Evolutionary conservation across 441 rosid genomes (phyloP), one percentile per base, ranked within the genome.

Genomic region (Dalechampia spathulata): DNA sequence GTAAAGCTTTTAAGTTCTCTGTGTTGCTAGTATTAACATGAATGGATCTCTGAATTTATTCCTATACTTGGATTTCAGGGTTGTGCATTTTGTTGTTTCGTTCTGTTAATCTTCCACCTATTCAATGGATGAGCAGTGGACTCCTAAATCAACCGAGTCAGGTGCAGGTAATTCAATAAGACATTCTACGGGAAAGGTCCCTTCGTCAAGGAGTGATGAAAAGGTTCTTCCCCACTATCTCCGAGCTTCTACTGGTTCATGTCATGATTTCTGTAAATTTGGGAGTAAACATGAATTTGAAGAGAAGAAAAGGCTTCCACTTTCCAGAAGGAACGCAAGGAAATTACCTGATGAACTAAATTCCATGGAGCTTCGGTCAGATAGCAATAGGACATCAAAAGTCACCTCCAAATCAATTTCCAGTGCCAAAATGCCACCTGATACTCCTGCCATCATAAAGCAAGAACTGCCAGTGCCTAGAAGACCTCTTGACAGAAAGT

Each of bases 261-360:
- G 96, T 66, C 97, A 89, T 49, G 96, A 93, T 67, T 65, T 63
- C 36, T 93, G 99, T 71, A 93, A 93, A 67, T 82, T 68, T 30
- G 95, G 93, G 52, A 74, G 50, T 59, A 74, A 69, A 43, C 77
- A 83, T 55, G 83, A 36, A 46, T 44, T 52, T 30, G 76, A 82
- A 69, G 70, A 71, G 52, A 72, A 79, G 61, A 65, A 79, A 55
- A 70, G 74, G 37, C 63, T 7, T 55, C 66, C 71, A 20, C 61
- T 67, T 50, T 61, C 13, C 7, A 80, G 63, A 62, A 82, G 83
- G 61, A 55, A 52, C 13, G 20, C 39, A 11, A 71, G 55, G 52
- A 72, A 69, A 68, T 67, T 61, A 19, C 56, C 66, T 22, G 69
- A 59, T 52, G 57, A 52, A 30, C 61, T 26, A 57, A 68, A 41